Conservation (phyloP, 2,329 filamentous ascomycete genomes). For the Coniochaeta hoffmannii region DNA sequence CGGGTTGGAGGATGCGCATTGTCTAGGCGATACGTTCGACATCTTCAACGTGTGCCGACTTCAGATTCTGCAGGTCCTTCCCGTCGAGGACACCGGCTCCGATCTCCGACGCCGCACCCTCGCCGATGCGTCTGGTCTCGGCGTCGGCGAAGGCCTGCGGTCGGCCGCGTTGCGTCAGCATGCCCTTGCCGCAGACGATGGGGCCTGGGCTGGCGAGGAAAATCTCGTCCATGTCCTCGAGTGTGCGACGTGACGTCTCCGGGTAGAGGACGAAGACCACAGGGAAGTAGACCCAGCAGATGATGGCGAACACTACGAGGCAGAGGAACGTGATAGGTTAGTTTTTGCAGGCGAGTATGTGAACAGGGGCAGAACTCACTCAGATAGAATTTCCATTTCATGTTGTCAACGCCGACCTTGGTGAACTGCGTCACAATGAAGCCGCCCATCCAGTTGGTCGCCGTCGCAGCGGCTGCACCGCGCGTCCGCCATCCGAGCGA, state of each 20-base stretch:
- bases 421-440: constrained; percentile 37
- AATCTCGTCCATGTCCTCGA: constrained; percentile 41
- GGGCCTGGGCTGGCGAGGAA: constrained; percentile 20
- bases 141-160: constrained; percentile 27
- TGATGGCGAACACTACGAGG: constrained; percentile 12
- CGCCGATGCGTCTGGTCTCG: constrained; percentile 17
- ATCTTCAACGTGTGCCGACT: too few relatives aligned
- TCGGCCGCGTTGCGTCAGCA: constrained; percentile 26
- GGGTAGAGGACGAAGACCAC: constrained; percentile 41
- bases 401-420: constrained; percentile 30
- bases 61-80: too few relatives aligned
- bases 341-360: too few relatives aligned
- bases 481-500: constrained; percentile 31
- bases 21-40: not conserved
- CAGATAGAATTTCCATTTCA: constrained; percentile 23
- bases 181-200: constrained; percentile 24
- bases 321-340: too few relatives aligned
- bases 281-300: constrained; percentile 27
- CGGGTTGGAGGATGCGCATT: not conserved
- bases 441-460: constrained; percentile 34
- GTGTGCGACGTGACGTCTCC: constrained; percentile 35
- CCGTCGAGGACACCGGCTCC: too few relatives aligned
- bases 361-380: too few relatives aligned
- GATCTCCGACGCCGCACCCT: not conserved
- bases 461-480: constrained; percentile 34